Evolutionary conservation across 202 grass and related monocot genomes (phyloP), one percentile per base, ranked within the genome.

Genomic region (Zoysia matrella): DNA sequence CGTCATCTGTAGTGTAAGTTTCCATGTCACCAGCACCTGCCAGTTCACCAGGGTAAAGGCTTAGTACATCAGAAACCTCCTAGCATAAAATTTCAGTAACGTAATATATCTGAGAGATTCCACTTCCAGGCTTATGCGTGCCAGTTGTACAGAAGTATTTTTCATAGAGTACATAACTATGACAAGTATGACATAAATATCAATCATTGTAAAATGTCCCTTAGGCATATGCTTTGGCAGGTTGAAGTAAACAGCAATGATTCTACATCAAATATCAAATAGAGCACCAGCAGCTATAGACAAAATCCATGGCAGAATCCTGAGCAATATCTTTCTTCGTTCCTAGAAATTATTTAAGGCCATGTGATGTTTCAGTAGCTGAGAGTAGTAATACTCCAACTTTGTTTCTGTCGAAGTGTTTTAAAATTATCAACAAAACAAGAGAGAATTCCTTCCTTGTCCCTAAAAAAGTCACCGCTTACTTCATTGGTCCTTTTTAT

Each of bases 1-100:
- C 94, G 14, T 89, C 86, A 84, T 97, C 91, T 13, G 83, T 83
- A 8, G 94, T 94, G 71, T 92, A 97, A 51, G 83, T 90, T 51
- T 82, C 78, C 54, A 81, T 77, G 44, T 53, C 86, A 46, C 48
- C 77, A 67, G 76, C 55, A 81, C 89, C 85, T 86, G 65, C 73
- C 13, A 43, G 60, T 67, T 16, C 67, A 67, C 68, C 47, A 57
- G 11, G 41, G n/a, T 46, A 54, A 60, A 56, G 47, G 45, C 15
- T 2, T 22, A 22, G 8, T 36, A 13, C 67, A 36, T 78, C 65
- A 54, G 43, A 53, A 67, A 22, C 47, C 11, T 52, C 43, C 2
- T 36, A 44, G 73, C 5, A 45, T 45, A 64, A 80, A 65, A 4
- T 67, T 30, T 16, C 9, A 0, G 60, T 16, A 15, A 55, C 58